phyloP scores from a whole-genome alignment of 1,284 basidiomycete genomes.

The Agroathelia rolfsii region DNA sequence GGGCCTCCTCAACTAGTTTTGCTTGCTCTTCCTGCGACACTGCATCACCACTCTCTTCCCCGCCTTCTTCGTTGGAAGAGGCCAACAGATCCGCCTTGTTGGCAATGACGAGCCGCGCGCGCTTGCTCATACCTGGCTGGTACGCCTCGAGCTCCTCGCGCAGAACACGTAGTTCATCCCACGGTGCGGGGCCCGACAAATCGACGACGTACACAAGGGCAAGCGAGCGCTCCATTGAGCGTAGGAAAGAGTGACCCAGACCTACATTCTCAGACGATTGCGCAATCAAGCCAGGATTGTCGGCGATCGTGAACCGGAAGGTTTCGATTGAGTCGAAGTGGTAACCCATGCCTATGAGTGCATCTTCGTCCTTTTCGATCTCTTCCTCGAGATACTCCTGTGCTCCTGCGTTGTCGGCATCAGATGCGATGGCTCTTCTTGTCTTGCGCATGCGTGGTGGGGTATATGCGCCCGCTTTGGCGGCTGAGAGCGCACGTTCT shows the following conservation, averaged over 20 bases:
- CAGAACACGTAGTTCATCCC: slow-evolving; percentile 67
- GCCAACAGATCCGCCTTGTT: slow-evolving; percentile 90
- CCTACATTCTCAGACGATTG: slow-evolving; percentile 84
- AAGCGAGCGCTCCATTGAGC: slow-evolving; percentile 87
- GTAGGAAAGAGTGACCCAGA: slow-evolving; percentile 88
- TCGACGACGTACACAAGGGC: slow-evolving; percentile 92
- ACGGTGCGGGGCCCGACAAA: slow-evolving; percentile 62
- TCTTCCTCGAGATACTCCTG: slow-evolving; percentile 23
- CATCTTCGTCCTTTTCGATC: slow-evolving; percentile 38
- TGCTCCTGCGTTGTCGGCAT: slow-evolving; percentile 2
- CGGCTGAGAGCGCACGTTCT: slow-evolving; percentile 22
- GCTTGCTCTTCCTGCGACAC: slow-evolving; percentile 27
- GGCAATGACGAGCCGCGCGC: slow-evolving; percentile 76
- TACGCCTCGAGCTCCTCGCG: slow-evolving; percentile 81
- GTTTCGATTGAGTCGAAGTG: slow-evolving; percentile 52
- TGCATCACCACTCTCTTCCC: slow-evolving; percentile 23
- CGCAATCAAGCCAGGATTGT: slow-evolving; percentile 90
- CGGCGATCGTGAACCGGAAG: slow-evolving; percentile 90
- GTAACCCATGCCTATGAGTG: slow-evolving; percentile 40
- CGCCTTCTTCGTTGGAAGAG: slow-evolving; percentile 26
- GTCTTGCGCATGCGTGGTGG: slow-evolving; percentile 8
- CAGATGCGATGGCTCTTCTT: too few species aligned
- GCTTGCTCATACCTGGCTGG: slow-evolving; percentile 66
- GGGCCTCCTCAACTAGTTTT: slow-evolving; percentile 42
- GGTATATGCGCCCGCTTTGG: slow-evolving; percentile 10